Conservation (phyloP, 1,139 yeast genomes). For the Spencermartinsiella ligniputridi region DNA sequence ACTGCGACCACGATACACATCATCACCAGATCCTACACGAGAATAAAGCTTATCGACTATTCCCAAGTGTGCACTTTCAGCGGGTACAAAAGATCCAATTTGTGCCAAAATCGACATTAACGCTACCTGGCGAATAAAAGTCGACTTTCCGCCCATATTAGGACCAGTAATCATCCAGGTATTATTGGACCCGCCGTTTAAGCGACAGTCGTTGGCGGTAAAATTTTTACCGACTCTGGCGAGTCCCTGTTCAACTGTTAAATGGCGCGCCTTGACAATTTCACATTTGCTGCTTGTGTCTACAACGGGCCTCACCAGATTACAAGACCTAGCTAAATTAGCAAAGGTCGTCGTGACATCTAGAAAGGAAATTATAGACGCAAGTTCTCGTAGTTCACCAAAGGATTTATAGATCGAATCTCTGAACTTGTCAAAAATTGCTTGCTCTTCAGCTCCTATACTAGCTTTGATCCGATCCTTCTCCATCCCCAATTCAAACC, state of each 20-base stretch:
- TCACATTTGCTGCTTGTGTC: slow-evolving; percentile 41
- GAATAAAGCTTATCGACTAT: slow-evolving; percentile 83
- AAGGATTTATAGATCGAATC: slow-evolving; percentile 38
- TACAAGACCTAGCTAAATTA: slow-evolving; percentile 56
- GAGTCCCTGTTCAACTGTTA: slow-evolving; percentile 83
- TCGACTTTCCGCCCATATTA: slow-evolving; percentile 97
- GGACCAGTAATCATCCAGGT: slow-evolving; percentile 89
- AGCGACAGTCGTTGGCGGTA: slow-evolving; percentile 57
- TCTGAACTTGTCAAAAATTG: slow-evolving; percentile 43
- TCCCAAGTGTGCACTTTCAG: slow-evolving; percentile 64
- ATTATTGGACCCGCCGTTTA: slow-evolving; percentile 30
- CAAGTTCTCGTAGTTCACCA: slow-evolving; percentile 42
- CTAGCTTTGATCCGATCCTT: slow-evolving; percentile 26
- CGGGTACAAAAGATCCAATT: slow-evolving; percentile 87
- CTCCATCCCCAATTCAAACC: slow-evolving; percentile 30
- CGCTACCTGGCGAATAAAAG: slow-evolving; percentile 84
- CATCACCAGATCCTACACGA: slow-evolving; percentile 85
- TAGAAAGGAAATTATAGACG: slow-evolving; percentile 54
- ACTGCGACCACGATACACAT: slow-evolving; percentile 76
- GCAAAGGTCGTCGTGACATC: slow-evolving; percentile 79
- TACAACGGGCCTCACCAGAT: slow-evolving; percentile 63
- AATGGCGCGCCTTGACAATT: slow-evolving; percentile 61
- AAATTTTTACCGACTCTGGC: slow-evolving; percentile 45
- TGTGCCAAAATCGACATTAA: slow-evolving; percentile 84
- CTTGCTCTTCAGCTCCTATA: slow-evolving; percentile 41